These are phyloP conservation scores for Powellomyces hirtus DNA, from an alignment of 192 early-diverging fungal species.

Conservation along the genomic window DNA sequence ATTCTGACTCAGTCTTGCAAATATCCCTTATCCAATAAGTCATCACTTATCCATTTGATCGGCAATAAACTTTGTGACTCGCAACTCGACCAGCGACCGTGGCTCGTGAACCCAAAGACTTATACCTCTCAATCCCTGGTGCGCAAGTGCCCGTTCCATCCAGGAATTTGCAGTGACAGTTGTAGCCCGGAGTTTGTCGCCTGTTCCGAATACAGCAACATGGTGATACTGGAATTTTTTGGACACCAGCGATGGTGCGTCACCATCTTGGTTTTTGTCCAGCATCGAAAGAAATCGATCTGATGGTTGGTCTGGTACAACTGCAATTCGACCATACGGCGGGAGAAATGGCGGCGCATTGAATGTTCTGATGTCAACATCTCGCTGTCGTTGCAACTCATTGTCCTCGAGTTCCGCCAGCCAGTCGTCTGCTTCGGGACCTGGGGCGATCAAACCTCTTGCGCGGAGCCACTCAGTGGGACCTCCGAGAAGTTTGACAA, in stretches of 20 bases:
- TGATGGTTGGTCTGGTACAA: constrained; percentile 31
- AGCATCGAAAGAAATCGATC: constrained; percentile 24
- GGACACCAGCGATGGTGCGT: background rate
- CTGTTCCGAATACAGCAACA: constrained; percentile 42
- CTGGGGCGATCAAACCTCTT: constrained; percentile 27
- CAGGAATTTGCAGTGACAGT: constrained; percentile 50
- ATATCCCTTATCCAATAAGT: too few relatives aligned
- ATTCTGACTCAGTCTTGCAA: too few relatives aligned
- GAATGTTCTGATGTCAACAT: background rate
- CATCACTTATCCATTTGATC: too few relatives aligned
- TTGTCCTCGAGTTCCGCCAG: constrained; percentile 5
- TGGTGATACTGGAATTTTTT: constrained; percentile 10
- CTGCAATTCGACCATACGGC: background rate
- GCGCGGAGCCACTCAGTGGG: constrained; percentile 31
- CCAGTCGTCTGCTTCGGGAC: background rate
- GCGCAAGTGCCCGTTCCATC: constrained; percentile 27
- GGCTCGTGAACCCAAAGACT: constrained; percentile 38
- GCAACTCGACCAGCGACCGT: constrained; percentile 29
- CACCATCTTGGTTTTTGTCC: background rate
- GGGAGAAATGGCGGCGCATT: background rate
- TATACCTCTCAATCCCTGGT: constrained; percentile 22
- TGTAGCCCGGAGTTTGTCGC: constrained; percentile 26
- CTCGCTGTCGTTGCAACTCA: too few relatives aligned
- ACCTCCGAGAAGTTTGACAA: constrained; percentile 39
- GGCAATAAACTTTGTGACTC: background rate